Evolutionary conservation across 345 rosid species (phyloP), one percentile per base, ranked within the genome.

Genomic region (Acer yangbiense): DNA sequence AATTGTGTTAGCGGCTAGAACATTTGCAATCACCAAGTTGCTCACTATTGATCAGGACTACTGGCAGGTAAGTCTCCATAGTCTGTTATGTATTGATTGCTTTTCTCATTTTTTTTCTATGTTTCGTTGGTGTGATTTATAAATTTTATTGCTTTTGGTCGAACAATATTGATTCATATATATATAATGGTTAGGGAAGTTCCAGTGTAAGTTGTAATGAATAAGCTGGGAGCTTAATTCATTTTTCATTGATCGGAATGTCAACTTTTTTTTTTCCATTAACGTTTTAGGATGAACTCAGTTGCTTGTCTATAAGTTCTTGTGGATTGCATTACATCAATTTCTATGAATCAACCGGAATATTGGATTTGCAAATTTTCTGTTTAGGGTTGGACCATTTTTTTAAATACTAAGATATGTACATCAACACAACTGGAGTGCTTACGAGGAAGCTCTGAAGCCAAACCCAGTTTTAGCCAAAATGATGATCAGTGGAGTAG

Each of bases 401-500:
- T 93, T 20, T 77, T 98, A 95, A 83, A 95, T 95, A 66, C 44
- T 95, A 72, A 89, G 97, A 87, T 93, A 95, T 63, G 99, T 98
- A 46, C 99, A 97, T 81, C 97, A 87, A 70, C 99, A 95, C 83
- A 93, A 89, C 89, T 95, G 99, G 99, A 62, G 68, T 76, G 98
- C 99, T 75, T 95, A 95, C 62, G 99, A 95, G 85, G 99, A 92
- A 86, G 97, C 95, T 58, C 80, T 95, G 57, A 92, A 87, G 87
- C 70, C 79, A 65, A 92, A 93, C 68, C 99, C 99, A 0, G 93
- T 95, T 82, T 82, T 93, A 35, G 99, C 98, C 0, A 95, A 95
- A 88, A 95, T 95, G 99, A 82, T 87, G 20, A 95, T 95, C 29
- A 93, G 99, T 78, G 99, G 99, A 76, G 91, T 91, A 79, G 97